phyloP scores from a whole-genome alignment of 1,284 basidiomycete genomes.

The Spongispora temasekensis region DNA sequence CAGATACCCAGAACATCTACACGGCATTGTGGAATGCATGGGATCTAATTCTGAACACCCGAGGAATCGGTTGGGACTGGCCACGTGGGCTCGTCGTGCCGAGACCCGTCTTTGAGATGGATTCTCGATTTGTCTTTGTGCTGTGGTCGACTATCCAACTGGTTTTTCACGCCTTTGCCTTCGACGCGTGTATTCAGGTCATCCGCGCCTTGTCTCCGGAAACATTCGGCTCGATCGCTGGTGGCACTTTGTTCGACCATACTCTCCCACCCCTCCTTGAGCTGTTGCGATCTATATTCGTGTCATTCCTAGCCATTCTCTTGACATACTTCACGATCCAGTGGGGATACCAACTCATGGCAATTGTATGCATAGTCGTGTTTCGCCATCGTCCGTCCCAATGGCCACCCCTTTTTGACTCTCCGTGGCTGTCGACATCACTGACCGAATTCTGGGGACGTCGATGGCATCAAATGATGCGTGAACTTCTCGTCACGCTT shows the following conservation, averaged over 20 bases:
- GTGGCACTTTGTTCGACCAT: constrained; percentile 50
- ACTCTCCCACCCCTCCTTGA: constrained; percentile 42
- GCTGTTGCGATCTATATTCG: no score
- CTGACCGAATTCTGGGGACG: constrained; percentile 44
- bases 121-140: constrained; percentile 16
- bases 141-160: not conserved
- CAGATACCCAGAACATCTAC: constrained; percentile 3
- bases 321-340: constrained; percentile 49
- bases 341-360: constrained; percentile 41
- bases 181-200: constrained; percentile 16
- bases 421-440: constrained; percentile 42
- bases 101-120: constrained; percentile 2
- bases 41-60: constrained; percentile 23
- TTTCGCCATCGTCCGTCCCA: constrained; percentile 35
- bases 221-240: constrained; percentile 19
- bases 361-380: constrained; percentile 44
- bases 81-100: constrained; percentile 18
- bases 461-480: constrained; percentile 49
- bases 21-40: constrained; percentile 27
- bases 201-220: constrained; percentile 16
- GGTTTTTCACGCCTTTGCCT: constrained; percentile 12
- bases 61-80: constrained; percentile 34
- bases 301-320: constrained; percentile 44
- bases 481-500: constrained; percentile 36
- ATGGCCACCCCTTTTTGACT: constrained; percentile 45